Base-by-base conservation (phyloP, 2,329 filamentous ascomycete species). In the Fusarium protoensiforme region DNA sequence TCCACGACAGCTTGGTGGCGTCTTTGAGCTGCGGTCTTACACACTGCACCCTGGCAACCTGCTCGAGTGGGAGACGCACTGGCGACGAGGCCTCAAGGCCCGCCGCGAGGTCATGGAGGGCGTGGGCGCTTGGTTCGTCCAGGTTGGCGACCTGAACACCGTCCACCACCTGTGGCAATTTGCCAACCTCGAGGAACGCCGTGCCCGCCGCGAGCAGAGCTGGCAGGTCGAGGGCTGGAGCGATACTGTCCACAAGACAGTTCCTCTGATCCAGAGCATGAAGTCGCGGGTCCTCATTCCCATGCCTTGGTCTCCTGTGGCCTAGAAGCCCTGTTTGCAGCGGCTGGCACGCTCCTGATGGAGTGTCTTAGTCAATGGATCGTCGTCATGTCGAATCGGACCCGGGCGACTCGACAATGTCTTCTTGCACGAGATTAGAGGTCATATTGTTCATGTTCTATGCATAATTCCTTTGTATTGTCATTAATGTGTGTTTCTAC, bases 161-260 rank as follows among this genome's bases (percentile, higher is more conserved):
- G 96, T 99, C 36, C 95, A 99, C 83, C 96, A 98, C 82, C 88
- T 99, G 24, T 99, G 96, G 96, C 96, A 99, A 81, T 99, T 98
- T 86, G 95, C 96, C 76, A 94, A 99, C 83, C 85, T 99, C 69
- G 95, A 98, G 84, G 96, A 98, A 85, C 91, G 96, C 74, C 96
- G 97, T 83, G 86, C 93, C 38, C 90, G 95, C 75, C 90, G 96
- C 74, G 96, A 99, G 87, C 91, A 97, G 88, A 98, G 95, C 82
- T 99, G 96, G 96, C 91, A 91, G 74, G 91, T 97, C 43, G 93
- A 98, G 80, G 96, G 96, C 53, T 99, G 96, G 96, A 94, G 93
- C 61, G 94, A 98, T 80, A 98, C 96, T 27, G 96, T 98, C 39
- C 96, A 99, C 87, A 98, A 97, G 89, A 99, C 96, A 1, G 96